Evolutionary conservation across 2,329 filamentous ascomycete species (phyloP).

Genomic region (Plenodomus biglobosus): DNA sequence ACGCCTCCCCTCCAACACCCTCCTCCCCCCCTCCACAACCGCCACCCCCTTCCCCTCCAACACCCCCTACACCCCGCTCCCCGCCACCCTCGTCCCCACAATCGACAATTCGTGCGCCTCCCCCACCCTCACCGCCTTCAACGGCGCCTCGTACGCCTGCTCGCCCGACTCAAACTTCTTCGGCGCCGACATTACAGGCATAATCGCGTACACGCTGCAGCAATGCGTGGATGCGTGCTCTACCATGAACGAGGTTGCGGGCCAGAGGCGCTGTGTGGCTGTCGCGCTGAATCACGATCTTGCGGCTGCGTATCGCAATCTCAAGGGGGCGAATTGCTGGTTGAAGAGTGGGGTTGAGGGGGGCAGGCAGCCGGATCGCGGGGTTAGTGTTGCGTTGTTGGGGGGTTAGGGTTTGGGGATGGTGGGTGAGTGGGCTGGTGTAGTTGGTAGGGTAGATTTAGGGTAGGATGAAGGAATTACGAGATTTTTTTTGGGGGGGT

Average conservation of each 20-base stretch:
- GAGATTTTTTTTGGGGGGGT: too few relatives aligned
- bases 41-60: background rate
- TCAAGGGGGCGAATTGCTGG: slow-evolving; percentile 12
- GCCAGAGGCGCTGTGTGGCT: background rate
- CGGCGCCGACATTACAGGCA: slow-evolving; percentile 6
- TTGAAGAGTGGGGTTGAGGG: slow-evolving; percentile 1
- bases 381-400: too few relatives aligned
- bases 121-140: background rate
- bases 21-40: too few relatives aligned
- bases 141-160: slow-evolving; percentile 1
- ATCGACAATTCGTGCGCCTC: slow-evolving; percentile 4
- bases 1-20: too few relatives aligned
- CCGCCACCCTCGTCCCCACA: background rate
- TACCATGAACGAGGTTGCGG: background rate
- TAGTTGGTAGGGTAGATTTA: too few relatives aligned
- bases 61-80: background rate
- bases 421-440: too few relatives aligned
- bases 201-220: slow-evolving; percentile 7
- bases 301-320: background rate
- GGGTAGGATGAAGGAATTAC: too few relatives aligned
- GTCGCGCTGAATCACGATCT: slow-evolving; percentile 2
- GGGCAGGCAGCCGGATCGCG: too few relatives aligned
- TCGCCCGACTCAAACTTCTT: background rate
- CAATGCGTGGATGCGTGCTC: slow-evolving; percentile 9
- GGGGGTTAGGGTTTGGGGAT: too few relatives aligned